Evolutionary conservation across 768 basidiomycete genomes (phyloP).

Genomic region (Zangia roseola): DNA sequence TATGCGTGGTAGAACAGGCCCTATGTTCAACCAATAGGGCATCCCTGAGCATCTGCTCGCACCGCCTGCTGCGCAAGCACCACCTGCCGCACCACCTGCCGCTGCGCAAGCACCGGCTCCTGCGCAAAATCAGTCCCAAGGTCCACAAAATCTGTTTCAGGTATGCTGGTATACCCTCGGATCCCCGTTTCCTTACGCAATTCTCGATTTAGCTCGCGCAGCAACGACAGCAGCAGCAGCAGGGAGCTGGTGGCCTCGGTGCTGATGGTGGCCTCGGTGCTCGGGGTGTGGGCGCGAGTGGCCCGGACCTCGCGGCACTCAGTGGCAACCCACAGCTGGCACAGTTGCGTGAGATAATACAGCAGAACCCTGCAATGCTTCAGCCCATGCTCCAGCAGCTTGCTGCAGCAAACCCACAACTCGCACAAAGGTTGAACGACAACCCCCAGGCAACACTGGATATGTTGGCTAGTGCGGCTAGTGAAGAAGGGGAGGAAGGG

Average conservation of each 20-base stretch:
- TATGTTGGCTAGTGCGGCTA: slow-evolving; percentile 50
- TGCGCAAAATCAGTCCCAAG: slow-evolving; percentile 12
- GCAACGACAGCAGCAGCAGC: slow-evolving; percentile 50
- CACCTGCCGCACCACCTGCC: slow-evolving; percentile 37
- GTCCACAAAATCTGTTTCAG: slow-evolving; percentile 85
- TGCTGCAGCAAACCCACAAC: slow-evolving; percentile 65
- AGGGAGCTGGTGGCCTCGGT: slow-evolving; percentile 32
- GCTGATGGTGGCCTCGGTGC: slow-evolving; percentile 21
- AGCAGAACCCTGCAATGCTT: slow-evolving; percentile 72
- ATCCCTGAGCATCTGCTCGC: slow-evolving; percentile 63
- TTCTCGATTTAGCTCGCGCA: slow-evolving; percentile 59
- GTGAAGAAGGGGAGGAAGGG: slow-evolving; percentile 38
- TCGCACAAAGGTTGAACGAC: slow-evolving; percentile 64
- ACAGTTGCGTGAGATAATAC: slow-evolving; percentile 70
- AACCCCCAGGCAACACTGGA: slow-evolving; percentile 73
- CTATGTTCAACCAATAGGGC: slow-evolving; percentile 50
- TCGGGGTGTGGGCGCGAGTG: too few species aligned
- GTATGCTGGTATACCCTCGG: slow-evolving; percentile 36
- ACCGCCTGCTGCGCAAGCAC: slow-evolving; percentile 43
- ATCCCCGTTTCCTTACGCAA: background rate
- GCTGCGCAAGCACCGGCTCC: slow-evolving; percentile 35
- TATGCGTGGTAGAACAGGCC: background rate
- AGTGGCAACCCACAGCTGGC: slow-evolving; percentile 63
- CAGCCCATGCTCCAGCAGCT: slow-evolving; percentile 87
- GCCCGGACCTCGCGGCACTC: slow-evolving; percentile 52